Conservation (phyloP, 2,329 filamentous ascomycete genomes). For the Phyllosticta citrichinensis region DNA sequence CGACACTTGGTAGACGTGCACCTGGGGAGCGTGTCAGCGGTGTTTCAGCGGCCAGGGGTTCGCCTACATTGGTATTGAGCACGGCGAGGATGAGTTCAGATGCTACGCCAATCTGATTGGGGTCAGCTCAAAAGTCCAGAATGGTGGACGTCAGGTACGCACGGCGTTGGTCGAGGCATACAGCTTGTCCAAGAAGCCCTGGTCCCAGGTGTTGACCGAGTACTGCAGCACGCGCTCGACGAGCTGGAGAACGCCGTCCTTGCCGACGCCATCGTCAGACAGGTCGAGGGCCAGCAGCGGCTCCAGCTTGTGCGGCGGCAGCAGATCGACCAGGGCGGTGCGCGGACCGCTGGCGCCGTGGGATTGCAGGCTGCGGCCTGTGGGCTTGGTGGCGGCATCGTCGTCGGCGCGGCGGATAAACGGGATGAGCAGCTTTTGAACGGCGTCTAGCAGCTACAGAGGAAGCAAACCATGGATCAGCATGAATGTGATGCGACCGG, state of each 20-base stretch:
- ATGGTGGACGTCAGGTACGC: constrained; percentile 18
- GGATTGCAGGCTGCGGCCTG: constrained; percentile 49
- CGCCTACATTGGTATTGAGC: constrained; percentile 76
- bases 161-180: constrained; percentile 84
- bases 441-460: constrained; percentile 54
- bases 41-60: neutral
- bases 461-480: neutral
- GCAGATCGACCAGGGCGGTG: constrained; percentile 34
- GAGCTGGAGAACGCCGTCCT: constrained; percentile 33
- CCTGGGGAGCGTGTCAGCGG: constrained; percentile 28
- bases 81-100: constrained; percentile 76
- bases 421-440: constrained; percentile 58
- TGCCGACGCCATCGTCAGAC: constrained; percentile 28
- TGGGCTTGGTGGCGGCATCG: constrained; percentile 44
- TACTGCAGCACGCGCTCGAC: constrained; percentile 66
- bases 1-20: constrained; percentile 90
- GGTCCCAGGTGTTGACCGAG: constrained; percentile 97
- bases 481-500: neutral
- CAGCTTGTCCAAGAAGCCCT: constrained; percentile 91
- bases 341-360: constrained; percentile 47
- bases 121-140: neutral
- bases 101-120: constrained; percentile 59
- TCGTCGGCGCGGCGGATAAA: constrained; percentile 64
- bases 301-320: constrained; percentile 34
- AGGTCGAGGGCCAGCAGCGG: constrained; percentile 30